Percentiles rank a stretch among this genome's conserved stretches.
These are phyloP conservation scores for Paxillus rubicundulus DNA, from an alignment of 768 basidiomycete species.

Conservation along the genomic window DNA sequence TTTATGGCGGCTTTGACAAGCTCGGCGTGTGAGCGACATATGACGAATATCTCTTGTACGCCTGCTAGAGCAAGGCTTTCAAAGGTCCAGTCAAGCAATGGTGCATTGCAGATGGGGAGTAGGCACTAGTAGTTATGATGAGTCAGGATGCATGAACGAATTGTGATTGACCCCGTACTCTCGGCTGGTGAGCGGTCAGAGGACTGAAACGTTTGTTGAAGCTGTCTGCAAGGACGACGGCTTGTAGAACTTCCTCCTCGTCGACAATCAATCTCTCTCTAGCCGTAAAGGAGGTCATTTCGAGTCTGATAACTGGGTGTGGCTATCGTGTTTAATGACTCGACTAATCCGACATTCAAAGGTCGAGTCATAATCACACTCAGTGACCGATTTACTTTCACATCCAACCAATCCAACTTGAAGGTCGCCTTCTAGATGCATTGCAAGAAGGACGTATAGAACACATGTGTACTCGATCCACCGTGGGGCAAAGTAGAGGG, in stretches of 20 bases:
- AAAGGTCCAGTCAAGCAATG: conserved; percentile 93
- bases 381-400: neutral
- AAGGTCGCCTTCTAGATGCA: conserved; percentile 11
- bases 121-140: conserved; percentile 59
- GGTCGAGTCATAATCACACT: conserved; percentile 24
- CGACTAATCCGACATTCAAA: neutral
- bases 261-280: conserved; percentile 68
- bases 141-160: conserved; percentile 13
- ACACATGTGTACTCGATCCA: conserved; percentile 33
- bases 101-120: conserved; percentile 90
- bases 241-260: conserved; percentile 87
- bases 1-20: conserved; percentile 81
- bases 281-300: conserved; percentile 54
- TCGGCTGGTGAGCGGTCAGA: conserved; percentile 81
- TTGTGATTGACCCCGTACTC: conserved; percentile 49
- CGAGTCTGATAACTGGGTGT: neutral
- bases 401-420: too few relatives aligned
- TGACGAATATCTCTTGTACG: conserved; percentile 93
- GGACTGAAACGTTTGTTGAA: conserved; percentile 94
- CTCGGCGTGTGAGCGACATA: conserved; percentile 88
- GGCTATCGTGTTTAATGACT: too few relatives aligned
- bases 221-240: conserved; percentile 93
- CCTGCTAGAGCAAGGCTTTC: conserved; percentile 93
- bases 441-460: conserved; percentile 33
- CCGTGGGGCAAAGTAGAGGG: conserved; percentile 35